A percentile compares a stretch with the other conserved stretches of the same genome.
These are phyloP conservation scores for Saksenaea vasiformis DNA, from an alignment of 371 early-diverging fungal genomes.

Conservation along the genomic window DNA sequence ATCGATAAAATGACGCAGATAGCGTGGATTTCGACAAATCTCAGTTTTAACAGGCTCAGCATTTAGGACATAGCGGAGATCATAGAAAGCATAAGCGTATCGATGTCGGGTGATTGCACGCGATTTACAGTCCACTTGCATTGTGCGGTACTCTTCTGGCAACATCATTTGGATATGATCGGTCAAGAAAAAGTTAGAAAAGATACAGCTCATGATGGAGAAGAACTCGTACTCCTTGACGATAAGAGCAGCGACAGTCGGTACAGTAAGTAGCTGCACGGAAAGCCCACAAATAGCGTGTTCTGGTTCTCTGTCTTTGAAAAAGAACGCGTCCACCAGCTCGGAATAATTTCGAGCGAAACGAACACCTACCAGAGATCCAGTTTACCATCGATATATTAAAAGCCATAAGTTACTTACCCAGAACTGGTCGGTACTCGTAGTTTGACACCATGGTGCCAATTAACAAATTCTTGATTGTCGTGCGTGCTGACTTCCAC, in stretches of 20 bases:
- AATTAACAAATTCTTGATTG: conserved; percentile 83
- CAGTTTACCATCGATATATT: not conserved
- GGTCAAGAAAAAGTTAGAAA: conserved; percentile 72
- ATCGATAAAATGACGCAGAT: conserved; percentile 78
- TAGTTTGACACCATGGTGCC: conserved; percentile 79
- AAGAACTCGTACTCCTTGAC: conserved; percentile 79
- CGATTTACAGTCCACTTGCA: conserved; percentile 73
- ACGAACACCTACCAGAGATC: conserved; percentile 41
- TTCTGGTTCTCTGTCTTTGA: conserved; percentile 87
- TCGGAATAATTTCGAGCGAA: conserved; percentile 84
- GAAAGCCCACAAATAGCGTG: conserved; percentile 85
- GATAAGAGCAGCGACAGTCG: conserved; percentile 83
- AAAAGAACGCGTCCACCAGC: conserved; percentile 73
- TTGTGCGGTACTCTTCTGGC: conserved; percentile 38
- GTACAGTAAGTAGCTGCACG: conserved; percentile 94
- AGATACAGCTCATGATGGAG: conserved; percentile 66
- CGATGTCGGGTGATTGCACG: conserved; percentile 77
- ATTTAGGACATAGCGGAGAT: conserved; percentile 79
- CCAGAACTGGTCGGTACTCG: conserved; percentile 78
- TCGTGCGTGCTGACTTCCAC: conserved; percentile 85
- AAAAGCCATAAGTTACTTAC: conserved; percentile 31
- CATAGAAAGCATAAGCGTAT: conserved; percentile 84
- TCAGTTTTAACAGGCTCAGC: conserved; percentile 59
- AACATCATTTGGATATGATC: conserved; percentile 44
- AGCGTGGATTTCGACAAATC: conserved; percentile 56